Base-by-base conservation (phyloP, 495 filamentous ascomycete genomes). In the Penicillium samsonianum region DNA sequence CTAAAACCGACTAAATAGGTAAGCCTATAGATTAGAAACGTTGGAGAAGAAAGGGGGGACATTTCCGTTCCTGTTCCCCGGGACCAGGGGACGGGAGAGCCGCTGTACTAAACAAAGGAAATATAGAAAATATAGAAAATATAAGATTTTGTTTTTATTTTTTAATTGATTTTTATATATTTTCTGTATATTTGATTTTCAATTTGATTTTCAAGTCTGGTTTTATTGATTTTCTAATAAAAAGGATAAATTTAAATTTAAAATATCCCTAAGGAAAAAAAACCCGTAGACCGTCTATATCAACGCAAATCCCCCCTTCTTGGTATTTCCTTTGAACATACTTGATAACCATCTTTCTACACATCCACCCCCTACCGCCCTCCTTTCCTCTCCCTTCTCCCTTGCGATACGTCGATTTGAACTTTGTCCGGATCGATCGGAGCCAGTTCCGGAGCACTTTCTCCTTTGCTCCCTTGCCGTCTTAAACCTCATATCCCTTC, bases 401-500 rank as follows among this genome's bases (percentile, higher is more conserved):
- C 71, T 73, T 77, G 71, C 70, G 65, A 74, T 70, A 68, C 62
- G 43, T 67, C 68, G 35, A 59, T 64, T 65, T 35, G 46, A 57
- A 65, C 59, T 60, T 59, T 46, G 51, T 57, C 47, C 72, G 73
- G 73, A 74, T 69, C 64, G 62, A 69, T 70, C 74, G 69, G 73
- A 63, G 55, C 60, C 50, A 70, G 50, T 76, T 72, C 73, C 74
- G 74, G 61, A 65, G 68, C 65, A 67, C 65, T 33, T 67, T 66
- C 67, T 74, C 67, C 73, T 68, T 70, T 69, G 65, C 71, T 69
- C 65, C 68, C 74, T 74, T 74, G 69, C 73, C 71, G 71, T 53
- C 56, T 61, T 33, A 60, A 67, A 61, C 55, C 53, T 63, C 46
- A 63, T 66, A 65, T 68, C 63, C 63, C 65, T 68, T 65, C 65